Base-by-base conservation (phyloP, 2,329 filamentous ascomycete genomes). In the Pyrenochaeta sp. region DNA sequence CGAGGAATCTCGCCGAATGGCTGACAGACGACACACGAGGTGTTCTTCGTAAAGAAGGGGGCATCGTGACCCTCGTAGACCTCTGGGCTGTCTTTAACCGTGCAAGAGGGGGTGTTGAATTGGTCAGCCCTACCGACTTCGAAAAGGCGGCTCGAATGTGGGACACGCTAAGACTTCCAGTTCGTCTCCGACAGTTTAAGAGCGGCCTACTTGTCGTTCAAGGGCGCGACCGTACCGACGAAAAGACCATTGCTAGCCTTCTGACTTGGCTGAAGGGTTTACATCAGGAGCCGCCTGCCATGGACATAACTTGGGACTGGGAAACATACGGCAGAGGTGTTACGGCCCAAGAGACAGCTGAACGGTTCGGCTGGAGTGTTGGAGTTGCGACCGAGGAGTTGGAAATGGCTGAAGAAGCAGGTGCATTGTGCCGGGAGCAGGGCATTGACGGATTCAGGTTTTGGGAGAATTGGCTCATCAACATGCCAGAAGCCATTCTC, bases 141-240 rank as follows among this genome's bases (percentile, higher is more conserved):
- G 90, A 95, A 69, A 94, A 93, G 70, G 95, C 95, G 1, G 91
- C 92, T 0, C 83, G 86, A 33, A 81, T 96, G 66, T 99, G 95
- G 92, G 92, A 96, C 68, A 90, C 87, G 58, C 81, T 99, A 15
- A 90, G 88, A 65, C 81, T 99, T 3, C 95, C 95, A 0, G 88
- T 99, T 9, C 88, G 94, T 17, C 79, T 98, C 23, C 86, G 95
- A 39, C 89, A 89, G 18, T 98, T 99, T 80, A 94, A 91, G 72
- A 96, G 91, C 65, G 95, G 95, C 0, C 86, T 98, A n/a, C 85
- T 97, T 66, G 95, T 97, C 0, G 94, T 97, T 12, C 95, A 98
- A 75, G 87, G 90, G 47, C 85, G 87, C 45, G 93, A 97, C 68
- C 87, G 92, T 57, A 97, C 90, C 1, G 95, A 99, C 71, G 92